phyloP scores from a whole-genome alignment of 495 filamentous ascomycete species.

The Penicillium taxi region DNA sequence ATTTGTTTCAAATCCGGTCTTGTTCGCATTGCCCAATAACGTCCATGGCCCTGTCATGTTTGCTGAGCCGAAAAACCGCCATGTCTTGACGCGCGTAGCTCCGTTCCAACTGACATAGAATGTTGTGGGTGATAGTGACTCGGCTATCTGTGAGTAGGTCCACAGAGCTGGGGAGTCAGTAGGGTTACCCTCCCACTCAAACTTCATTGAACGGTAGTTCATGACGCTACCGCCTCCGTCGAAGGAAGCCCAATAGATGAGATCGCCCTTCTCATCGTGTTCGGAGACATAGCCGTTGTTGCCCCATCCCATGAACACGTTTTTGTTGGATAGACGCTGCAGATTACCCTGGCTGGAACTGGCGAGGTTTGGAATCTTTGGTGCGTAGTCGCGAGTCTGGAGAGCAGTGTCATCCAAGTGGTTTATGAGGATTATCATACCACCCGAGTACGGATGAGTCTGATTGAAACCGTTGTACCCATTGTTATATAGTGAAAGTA shows the following conservation, averaged over 20 bases:
- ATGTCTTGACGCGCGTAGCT: slow-evolving; percentile 34
- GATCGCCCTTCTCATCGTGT: slow-evolving; percentile 46
- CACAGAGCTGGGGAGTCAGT: slow-evolving; percentile 39
- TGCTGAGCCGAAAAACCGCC: slow-evolving; percentile 34
- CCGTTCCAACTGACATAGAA: slow-evolving; percentile 46
- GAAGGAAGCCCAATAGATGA: slow-evolving; percentile 41
- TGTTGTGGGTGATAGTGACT: slow-evolving; percentile 23
- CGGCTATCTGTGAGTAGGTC: slow-evolving; percentile 29
- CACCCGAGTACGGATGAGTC: slow-evolving; percentile 43
- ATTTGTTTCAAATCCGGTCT: slow-evolving; percentile 36
- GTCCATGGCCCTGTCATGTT: slow-evolving; percentile 27
- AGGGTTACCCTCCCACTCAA: slow-evolving; percentile 38
- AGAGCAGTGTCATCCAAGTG: slow-evolving; percentile 44
- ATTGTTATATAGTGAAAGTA: slow-evolving; percentile 52
- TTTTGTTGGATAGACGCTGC: slow-evolving; percentile 48
- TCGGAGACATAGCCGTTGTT: slow-evolving; percentile 52
- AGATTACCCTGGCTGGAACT: slow-evolving; percentile 55
- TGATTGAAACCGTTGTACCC: slow-evolving; percentile 43
- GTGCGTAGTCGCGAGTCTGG: slow-evolving; percentile 34
- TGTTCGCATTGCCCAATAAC: slow-evolving; percentile 24
- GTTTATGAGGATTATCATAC: slow-evolving; percentile 51
- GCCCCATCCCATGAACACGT: slow-evolving; percentile 55
- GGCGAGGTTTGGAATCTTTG: slow-evolving; percentile 35
- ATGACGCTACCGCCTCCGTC: slow-evolving; percentile 29
- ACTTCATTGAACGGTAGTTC: slow-evolving; percentile 41